Base-by-base conservation (phyloP, 345 rosid species). In the Excoecaria agallocha region DNA sequence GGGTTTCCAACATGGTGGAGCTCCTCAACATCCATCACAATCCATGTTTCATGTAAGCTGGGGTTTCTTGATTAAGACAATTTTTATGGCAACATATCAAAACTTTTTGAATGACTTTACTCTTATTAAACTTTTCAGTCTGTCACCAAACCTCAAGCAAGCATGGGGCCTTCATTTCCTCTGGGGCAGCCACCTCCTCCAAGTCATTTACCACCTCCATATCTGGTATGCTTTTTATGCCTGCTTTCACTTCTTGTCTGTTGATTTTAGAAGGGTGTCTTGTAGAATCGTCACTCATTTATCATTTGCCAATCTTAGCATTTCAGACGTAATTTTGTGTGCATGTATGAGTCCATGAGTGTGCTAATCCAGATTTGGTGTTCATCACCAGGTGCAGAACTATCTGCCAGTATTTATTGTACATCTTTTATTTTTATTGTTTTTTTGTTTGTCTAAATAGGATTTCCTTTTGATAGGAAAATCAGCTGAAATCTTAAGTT, bases 1-100 rank as follows among this genome's bases (percentile, higher is more conserved):
- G 77, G 94, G 91, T 68, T 91, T 84, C 80, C 97, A 89, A 72
- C 93, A 86, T 71, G 80, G 87, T 69, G 86, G 81, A 57, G 87
- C 84, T 78, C 90, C 89, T 79, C 98, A 93, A 79, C 94, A 88
- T 84, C 83, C 60, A 71, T 84, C 92, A 68, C 96, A 90, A 59
- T 87, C 92, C 20, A 74, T 87, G 80, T 93, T 81, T 87, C 97
- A 87, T 82, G 98, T 95, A 78, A 89, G 96, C 70, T 74, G 60
- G 72, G 74, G 69, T 54, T 78, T 54, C 49, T 55, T 45, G 20
- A 67, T 39, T 38, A 37, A 51, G 54, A n/a, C 12, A 51, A 52
- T 77, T 45, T 69, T 24, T 22, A 50, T 19, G 45, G 61, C 41
- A 75, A 66, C 63, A 54, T 16, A 11, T 62, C 45, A 54, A 57